Evolutionary conservation across 1,139 yeast species (phyloP).

Genomic region (Citeromyces hawaiiensis): DNA sequence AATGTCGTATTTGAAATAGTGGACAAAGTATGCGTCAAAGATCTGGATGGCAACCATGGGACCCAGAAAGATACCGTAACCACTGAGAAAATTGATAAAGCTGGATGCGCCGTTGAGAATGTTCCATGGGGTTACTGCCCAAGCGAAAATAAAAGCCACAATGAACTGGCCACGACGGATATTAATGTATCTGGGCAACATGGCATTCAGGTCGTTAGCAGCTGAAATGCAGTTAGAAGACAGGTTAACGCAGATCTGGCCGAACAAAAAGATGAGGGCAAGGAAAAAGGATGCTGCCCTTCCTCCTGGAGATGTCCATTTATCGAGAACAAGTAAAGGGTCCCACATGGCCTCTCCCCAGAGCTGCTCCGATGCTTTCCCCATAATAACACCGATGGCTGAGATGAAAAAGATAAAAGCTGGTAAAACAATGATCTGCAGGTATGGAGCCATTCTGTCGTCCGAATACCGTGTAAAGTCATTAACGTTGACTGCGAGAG

Average conservation of each 20-base stretch:
- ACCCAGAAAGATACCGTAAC: slow-evolving; percentile 23
- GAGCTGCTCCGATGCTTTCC: slow-evolving; percentile 4
- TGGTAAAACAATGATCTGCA: slow-evolving; percentile 18
- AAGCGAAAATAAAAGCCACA: slow-evolving; percentile 12
- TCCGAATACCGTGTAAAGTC: slow-evolving; percentile 6
- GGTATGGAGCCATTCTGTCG: slow-evolving; percentile 15
- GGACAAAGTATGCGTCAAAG: slow-evolving; percentile 25
- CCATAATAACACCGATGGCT: slow-evolving; percentile 6
- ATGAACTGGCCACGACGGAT: slow-evolving; percentile 20
- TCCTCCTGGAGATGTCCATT: slow-evolving; percentile 12
- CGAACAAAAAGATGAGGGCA: slow-evolving; percentile 14
- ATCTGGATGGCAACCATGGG: slow-evolving; percentile 28
- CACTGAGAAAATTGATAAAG: slow-evolving; percentile 20
- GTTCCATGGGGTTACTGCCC: slow-evolving; percentile 22
- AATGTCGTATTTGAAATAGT: slow-evolving; percentile 18
- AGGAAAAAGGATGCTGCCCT: slow-evolving; percentile 18
- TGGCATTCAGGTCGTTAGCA: slow-evolving; percentile 25
- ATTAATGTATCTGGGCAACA: slow-evolving; percentile 19
- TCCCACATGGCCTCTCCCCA: slow-evolving; percentile 8
- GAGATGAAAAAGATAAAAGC: slow-evolving; percentile 13
- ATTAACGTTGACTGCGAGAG: background rate
- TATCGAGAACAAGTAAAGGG: slow-evolving; percentile 9
- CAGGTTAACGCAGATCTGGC: slow-evolving; percentile 15
- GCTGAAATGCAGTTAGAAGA: slow-evolving; percentile 34
- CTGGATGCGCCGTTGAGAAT: slow-evolving; percentile 18